Evolutionary conservation across 2,329 filamentous ascomycete genomes (phyloP).

Genomic region (Alternaria ventricosa): DNA sequence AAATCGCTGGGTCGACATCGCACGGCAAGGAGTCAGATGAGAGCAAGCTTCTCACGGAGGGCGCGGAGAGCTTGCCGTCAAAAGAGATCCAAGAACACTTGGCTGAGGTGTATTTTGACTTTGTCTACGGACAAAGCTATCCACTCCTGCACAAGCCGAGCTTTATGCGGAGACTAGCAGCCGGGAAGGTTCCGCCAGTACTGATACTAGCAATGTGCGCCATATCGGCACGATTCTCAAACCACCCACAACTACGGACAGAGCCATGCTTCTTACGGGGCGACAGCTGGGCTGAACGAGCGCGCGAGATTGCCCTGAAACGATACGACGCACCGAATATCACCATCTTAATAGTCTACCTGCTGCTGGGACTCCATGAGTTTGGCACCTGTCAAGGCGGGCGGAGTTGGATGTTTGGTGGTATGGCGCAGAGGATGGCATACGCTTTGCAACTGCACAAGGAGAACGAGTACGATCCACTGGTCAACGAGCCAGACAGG

Average conservation of each 20-base stretch:
- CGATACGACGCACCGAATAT: conserved; percentile 96
- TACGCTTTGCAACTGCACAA: conserved; percentile 93
- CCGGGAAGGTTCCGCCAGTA: conserved; percentile 84
- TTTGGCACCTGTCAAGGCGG: conserved; percentile 97
- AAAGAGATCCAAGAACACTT: conserved; percentile 92
- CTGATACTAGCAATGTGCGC: conserved; percentile 93
- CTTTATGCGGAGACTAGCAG: conserved; percentile 87
- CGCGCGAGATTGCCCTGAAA: conserved; percentile 84
- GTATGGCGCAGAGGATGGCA: conserved; percentile 95
- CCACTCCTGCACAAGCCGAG: conserved; percentile 95
- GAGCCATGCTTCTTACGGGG: conserved; percentile 85
- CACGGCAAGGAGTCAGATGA: conserved; percentile 68
- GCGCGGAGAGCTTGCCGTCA: conserved; percentile 79
- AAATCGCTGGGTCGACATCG: conserved; percentile 58
- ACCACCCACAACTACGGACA: conserved; percentile 78
- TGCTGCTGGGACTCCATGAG: conserved; percentile 89
- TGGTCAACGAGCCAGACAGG: conserved; percentile 65
- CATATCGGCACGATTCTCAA: conserved; percentile 92
- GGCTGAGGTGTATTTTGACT: conserved; percentile 93
- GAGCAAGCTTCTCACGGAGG: conserved; percentile 78
- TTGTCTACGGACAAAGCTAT: conserved; percentile 93
- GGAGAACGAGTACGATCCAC: conserved; percentile 83
- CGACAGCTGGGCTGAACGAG: conserved; percentile 86
- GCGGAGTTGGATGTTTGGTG: conserved; percentile 92
- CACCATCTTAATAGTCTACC: conserved; percentile 88